A percentile compares a stretch with the other conserved stretches of the same genome.
Evolutionary conservation across 2,329 filamentous ascomycete species (phyloP).

Genomic region (Trichoderma afroharzianum): DNA sequence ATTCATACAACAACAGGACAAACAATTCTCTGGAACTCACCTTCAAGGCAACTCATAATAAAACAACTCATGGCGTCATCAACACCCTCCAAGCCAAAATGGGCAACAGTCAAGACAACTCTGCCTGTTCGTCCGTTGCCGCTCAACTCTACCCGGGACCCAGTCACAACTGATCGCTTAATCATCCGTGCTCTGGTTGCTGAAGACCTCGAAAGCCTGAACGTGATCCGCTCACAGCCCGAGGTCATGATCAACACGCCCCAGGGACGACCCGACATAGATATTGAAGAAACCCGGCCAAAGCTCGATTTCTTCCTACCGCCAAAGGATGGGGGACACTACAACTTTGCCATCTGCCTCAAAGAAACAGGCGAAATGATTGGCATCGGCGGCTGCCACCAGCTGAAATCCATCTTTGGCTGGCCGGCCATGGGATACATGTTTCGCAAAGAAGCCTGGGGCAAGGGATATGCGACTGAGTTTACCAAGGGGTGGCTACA

Average conservation of each 20-base stretch:
- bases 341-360: neutral
- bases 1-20: neutral
- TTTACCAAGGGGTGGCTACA: slow-evolving; percentile 45
- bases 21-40: neutral
- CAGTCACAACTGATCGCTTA: neutral
- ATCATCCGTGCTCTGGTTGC: neutral
- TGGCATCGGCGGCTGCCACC: neutral
- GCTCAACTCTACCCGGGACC: neutral
- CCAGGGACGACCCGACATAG: neutral
- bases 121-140: neutral
- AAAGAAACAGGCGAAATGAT: neutral
- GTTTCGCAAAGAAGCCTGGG: slow-evolving; percentile 49
- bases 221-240: neutral
- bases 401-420: slow-evolving; percentile 30
- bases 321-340: neutral
- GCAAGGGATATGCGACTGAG: slow-evolving; percentile 53
- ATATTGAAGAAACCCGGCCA: neutral
- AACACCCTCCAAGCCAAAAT: neutral
- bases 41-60: neutral
- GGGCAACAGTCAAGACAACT: neutral
- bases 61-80: neutral
- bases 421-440: slow-evolving; percentile 59
- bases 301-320: neutral
- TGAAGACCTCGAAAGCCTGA: neutral
- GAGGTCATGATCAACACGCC: neutral